Percentiles rank a stretch among this genome's conserved stretches.
phyloP scores from a whole-genome alignment of 2,329 filamentous ascomycete genomes.

The Cladosporium oxysporum region DNA sequence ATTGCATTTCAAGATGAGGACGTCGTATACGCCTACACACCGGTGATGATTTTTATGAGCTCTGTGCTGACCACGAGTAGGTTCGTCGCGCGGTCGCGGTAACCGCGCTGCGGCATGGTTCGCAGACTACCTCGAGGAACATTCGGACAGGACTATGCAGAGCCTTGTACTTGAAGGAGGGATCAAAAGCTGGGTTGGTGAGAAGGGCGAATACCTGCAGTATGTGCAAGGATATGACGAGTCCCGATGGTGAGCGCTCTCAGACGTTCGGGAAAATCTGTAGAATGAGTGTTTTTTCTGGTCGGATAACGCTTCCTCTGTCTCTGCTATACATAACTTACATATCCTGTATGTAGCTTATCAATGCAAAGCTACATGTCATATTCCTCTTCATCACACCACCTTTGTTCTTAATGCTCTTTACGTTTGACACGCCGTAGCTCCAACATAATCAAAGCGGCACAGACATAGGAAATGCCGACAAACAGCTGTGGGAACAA shows the following conservation, averaged over 20 bases:
- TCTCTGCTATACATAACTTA: too few species aligned
- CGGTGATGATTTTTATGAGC: too few species aligned
- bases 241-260: conserved; percentile 14
- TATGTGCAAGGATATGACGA: conserved; percentile 54
- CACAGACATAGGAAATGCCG: conserved; percentile 39
- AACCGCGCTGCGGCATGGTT: conserved; percentile 58
- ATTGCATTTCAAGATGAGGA: too few species aligned
- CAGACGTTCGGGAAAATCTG: too few species aligned
- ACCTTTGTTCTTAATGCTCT: too few species aligned
- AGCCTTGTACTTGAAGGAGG: conserved; percentile 55
- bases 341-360: too few species aligned
- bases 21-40: too few species aligned
- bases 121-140: conserved; percentile 51
- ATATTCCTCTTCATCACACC: too few species aligned
- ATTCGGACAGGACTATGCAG: conserved; percentile 45
- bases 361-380: too few species aligned
- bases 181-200: conserved; percentile 57
- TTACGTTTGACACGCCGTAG: conserved; percentile 27
- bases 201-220: conserved; percentile 50
- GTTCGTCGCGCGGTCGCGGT: conserved; percentile 57
- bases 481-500: conserved; percentile 45
- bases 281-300: too few species aligned
- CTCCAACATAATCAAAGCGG: conserved; percentile 38
- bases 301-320: too few species aligned
- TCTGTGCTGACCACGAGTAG: conserved; percentile 38